Base-by-base conservation (phyloP, 2,329 filamentous ascomycete genomes). In the Cordyceps cicadae region DNA sequence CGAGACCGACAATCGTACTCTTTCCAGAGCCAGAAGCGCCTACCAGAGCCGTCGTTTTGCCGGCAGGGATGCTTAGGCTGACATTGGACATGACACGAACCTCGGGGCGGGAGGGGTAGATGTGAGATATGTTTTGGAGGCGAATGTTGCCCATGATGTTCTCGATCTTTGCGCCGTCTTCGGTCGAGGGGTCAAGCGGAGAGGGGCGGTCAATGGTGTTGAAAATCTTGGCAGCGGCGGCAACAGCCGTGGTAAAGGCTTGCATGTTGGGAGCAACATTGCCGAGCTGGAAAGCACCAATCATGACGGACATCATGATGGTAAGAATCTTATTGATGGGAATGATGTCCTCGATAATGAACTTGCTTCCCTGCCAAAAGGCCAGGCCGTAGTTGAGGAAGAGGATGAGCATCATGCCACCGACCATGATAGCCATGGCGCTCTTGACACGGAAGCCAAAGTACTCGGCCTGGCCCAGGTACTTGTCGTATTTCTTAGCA, bases 21-120 rank as follows among this genome's bases (percentile, higher is more conserved):
- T 97, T 99, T 53, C 94, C 94, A 45, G 89, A 95, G 12, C 93
- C 94, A 12, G 93, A 97, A 0, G 93, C 90, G 62, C 94, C 94
- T 6, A 99, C 94, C 8, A 99, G 78, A 1, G 94, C 94, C 2
- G 93, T 96, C 19, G 89, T 92, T 76, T 96, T 96, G 21, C 93
- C 92, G 3, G 92, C 89, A 1, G 92, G 91, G 43, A 97, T 87
- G 0, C 81, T 74, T 1, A 99, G 82, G 61, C 79, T 89, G 61
- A 97, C 89, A 64, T 87, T 86, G 48, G 94, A 79, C 86, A 97
- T 93, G 45, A 97, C 89, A 1, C 86, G 84, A 4, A 96, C 92
- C 68, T 97, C 92, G 0, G 92, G 90, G 14, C 94, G 85, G 6
- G 92, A 96, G 4, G 94, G 94, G 68, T 99, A 97, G 67, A 97